Percentiles rank a stretch among this genome's conserved stretches.
These are phyloP conservation scores for Macrolepiota fuliginosa DNA, from an alignment of 768 basidiomycete species.

Conservation along the genomic window DNA sequence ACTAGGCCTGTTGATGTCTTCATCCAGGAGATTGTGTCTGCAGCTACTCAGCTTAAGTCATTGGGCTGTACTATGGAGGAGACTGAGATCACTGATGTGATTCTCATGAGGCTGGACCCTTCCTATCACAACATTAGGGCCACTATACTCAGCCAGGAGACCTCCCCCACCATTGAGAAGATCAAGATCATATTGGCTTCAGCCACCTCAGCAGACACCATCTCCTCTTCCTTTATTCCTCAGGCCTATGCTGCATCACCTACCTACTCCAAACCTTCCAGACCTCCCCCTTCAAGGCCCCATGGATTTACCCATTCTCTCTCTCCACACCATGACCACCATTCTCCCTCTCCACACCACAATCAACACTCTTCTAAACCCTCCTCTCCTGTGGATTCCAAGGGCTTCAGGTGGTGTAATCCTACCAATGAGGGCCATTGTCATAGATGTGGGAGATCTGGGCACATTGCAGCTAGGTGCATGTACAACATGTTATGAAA, in stretches of 20 bases:
- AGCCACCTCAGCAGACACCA: background rate
- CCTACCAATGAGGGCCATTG: conserved; percentile 9
- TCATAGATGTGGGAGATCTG: conserved; percentile 14
- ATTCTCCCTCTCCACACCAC: background rate
- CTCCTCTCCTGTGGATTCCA: conserved; percentile 3
- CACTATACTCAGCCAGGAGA: background rate
- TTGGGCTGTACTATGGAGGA: background rate
- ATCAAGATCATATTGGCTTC: background rate
- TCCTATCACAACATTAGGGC: background rate
- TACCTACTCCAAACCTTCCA: no score
- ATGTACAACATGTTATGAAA: conserved; percentile 18
- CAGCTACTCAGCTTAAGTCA: background rate
- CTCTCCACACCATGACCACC: no score
- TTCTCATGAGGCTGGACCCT: background rate
- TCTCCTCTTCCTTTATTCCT: no score
- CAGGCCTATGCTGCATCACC: no score
- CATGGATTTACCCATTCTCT: no score
- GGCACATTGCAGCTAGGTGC: conserved; percentile 15
- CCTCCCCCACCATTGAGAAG: background rate
- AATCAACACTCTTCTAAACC: background rate
- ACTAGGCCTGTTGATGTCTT: background rate
- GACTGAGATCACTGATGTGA: background rate
- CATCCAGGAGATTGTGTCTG: background rate
- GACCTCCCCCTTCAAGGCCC: no score
- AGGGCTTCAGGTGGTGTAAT: conserved; percentile 15